These are phyloP conservation scores for Bipolaris zeicola DNA, from an alignment of 2,329 filamentous ascomycete genomes.

Conservation along the genomic window DNA sequence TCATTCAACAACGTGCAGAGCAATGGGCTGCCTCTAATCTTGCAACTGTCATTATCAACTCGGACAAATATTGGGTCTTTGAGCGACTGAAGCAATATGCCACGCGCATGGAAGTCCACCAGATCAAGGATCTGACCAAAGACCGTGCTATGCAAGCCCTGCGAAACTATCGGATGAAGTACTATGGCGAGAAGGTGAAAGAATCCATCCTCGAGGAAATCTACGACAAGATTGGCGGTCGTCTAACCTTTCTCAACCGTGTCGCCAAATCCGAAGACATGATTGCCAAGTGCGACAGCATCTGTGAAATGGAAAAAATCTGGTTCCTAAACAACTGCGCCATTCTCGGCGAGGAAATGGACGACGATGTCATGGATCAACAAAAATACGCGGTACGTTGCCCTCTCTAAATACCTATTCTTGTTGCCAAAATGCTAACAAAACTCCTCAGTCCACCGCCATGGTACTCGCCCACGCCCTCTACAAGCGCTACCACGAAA, in stretches of 20 bases:
- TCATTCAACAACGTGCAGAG: constrained; percentile 93
- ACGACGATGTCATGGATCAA: constrained; percentile 98
- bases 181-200: constrained; percentile 68
- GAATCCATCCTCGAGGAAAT: constrained; percentile 70
- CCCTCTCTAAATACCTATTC: neutral
- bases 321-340: constrained; percentile 81
- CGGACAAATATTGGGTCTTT: constrained; percentile 98
- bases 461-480: constrained; percentile 92
- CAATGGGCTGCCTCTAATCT: constrained; percentile 93
- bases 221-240: constrained; percentile 85
- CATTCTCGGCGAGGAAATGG: constrained; percentile 77
- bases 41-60: constrained; percentile 92
- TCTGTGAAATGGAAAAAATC: constrained; percentile 72
- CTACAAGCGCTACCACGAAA: constrained; percentile 78
- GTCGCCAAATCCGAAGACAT: constrained; percentile 88
- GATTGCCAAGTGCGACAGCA: constrained; percentile 74
- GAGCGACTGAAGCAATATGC: constrained; percentile 91
- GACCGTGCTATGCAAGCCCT: constrained; percentile 76
- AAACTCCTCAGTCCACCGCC: constrained; percentile 69
- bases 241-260: constrained; percentile 83
- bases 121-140: constrained; percentile 83
- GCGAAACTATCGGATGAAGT: constrained; percentile 77
- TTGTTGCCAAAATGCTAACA: neutral
- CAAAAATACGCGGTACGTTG: constrained; percentile 86
- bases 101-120: constrained; percentile 91